Evolutionary conservation across 2,329 filamentous ascomycete species (phyloP).

Genomic region (Epichloe uncinata): DNA sequence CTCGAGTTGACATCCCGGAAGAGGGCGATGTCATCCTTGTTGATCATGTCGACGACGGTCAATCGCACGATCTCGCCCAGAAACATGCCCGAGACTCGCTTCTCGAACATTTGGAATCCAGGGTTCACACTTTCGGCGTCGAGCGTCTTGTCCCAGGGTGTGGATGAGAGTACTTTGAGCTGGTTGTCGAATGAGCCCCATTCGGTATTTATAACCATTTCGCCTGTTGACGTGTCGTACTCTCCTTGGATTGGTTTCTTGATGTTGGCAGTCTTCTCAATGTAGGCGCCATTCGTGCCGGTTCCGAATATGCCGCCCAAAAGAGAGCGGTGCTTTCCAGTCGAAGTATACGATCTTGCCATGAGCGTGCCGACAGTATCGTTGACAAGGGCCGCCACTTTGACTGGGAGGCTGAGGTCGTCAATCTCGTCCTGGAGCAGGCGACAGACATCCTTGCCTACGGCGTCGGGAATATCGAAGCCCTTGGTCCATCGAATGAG

Average conservation of each 20-base stretch:
- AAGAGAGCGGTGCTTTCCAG: slow-evolving; percentile 71
- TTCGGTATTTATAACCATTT: slow-evolving; percentile 97
- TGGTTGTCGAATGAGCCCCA: slow-evolving; percentile 98
- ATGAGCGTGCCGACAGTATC: slow-evolving; percentile 96
- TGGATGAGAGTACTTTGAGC: slow-evolving; percentile 75
- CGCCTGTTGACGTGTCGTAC: slow-evolving; percentile 68
- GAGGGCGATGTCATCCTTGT: slow-evolving; percentile 51
- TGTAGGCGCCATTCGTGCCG: slow-evolving; percentile 92
- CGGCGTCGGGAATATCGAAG: slow-evolving; percentile 87
- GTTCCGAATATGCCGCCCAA: slow-evolving; percentile 97
- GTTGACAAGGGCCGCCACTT: slow-evolving; percentile 91
- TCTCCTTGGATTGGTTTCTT: slow-evolving; percentile 60
- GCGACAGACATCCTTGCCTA: slow-evolving; percentile 89
- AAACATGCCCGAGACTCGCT: slow-evolving; percentile 97
- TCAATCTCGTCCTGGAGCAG: slow-evolving; percentile 85
- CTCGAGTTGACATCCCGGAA: slow-evolving; percentile 67
- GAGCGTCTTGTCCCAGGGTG: slow-evolving; percentile 65
- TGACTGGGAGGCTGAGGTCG: slow-evolving; percentile 71
- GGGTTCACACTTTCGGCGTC: slow-evolving; percentile 78
- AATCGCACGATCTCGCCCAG: slow-evolving; percentile 83
- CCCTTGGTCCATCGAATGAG: slow-evolving; percentile 98
- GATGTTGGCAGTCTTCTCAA: slow-evolving; percentile 79
- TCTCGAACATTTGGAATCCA: slow-evolving; percentile 97
- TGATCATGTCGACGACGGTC: slow-evolving; percentile 58
- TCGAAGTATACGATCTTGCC: slow-evolving; percentile 91